Percentiles rank a stretch among this genome's conserved stretches.
Evolutionary conservation across 805 yeast species (phyloP).

Genomic region (Pichia insulana): DNA sequence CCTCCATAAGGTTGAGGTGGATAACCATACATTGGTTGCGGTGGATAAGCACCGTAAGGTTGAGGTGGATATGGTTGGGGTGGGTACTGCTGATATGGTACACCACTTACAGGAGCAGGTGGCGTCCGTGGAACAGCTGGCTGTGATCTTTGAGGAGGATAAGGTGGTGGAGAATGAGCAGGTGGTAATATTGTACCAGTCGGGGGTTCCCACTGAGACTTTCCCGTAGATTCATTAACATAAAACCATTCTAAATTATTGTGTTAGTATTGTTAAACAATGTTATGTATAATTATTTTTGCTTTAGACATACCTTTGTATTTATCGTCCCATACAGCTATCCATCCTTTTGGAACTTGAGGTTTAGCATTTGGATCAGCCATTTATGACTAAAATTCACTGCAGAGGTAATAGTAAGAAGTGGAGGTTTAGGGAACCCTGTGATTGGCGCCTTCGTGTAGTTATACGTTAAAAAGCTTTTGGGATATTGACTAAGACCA

Average conservation of each 20-base stretch:
- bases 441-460: no score
- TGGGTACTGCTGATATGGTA: slow-evolving; percentile 2
- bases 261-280: slow-evolving; percentile 2
- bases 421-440: no score
- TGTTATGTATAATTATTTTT: no score
- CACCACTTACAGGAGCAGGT: background rate
- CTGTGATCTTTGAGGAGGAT: slow-evolving; percentile 9
- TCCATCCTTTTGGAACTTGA: slow-evolving; percentile 41
- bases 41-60: slow-evolving; percentile 2
- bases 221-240: slow-evolving; percentile 61
- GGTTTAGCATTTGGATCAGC: slow-evolving; percentile 21
- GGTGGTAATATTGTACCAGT: slow-evolving; percentile 39
- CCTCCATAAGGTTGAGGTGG: no score
- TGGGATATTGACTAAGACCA: no score
- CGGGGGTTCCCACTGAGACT: slow-evolving; percentile 91
- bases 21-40: slow-evolving; percentile 7
- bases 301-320: slow-evolving; percentile 31
- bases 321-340: slow-evolving; percentile 62
- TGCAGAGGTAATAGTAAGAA: no score
- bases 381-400: no score
- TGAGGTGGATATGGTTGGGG: slow-evolving; percentile 4
- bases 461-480: no score
- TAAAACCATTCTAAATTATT: slow-evolving; percentile 49
- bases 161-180: slow-evolving; percentile 32
- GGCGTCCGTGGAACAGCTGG: background rate